Evolutionary conservation across 495 filamentous ascomycete genomes (phyloP), one percentile per base, ranked within the genome.

Genomic region (Letharia columbiana): DNA sequence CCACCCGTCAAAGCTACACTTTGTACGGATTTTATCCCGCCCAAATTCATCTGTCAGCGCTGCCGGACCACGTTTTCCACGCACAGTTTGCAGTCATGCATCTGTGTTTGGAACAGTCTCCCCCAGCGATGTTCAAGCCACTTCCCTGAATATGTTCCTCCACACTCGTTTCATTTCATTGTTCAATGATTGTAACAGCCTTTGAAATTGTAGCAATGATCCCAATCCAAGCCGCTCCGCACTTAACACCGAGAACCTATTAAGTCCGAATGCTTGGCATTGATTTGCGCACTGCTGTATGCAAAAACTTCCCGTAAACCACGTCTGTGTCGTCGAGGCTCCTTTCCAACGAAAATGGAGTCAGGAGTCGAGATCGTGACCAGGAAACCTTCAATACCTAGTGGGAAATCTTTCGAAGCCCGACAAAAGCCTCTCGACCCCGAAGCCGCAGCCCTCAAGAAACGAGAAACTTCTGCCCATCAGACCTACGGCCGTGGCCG

Each of bases 401-500:
- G 20, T 13, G 44, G 0, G 40, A 45, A 45, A 2, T 3, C 60
- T 2, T 28, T 37, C 44, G 31, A 7, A 1, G 15, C 62, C 13
- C 35, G 31, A 10, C 42, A 40, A 65, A 61, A 9, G 6, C 57
- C 31, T 23, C 20, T 31, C 7, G 64, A 69, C 37, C 64, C 61
- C 0, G 68, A 69, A 52, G 52, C 17, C 39, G 61, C 50, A 45
- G 64, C 61, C 18, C 50, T 62, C 15, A 62, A 62, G 50, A 56
- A 57, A 52, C 60, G 68, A 42, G 33, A 39, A 20, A 42, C 20
- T 4, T 84, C 91, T 74, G 93, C 92, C 42, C 82, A 89, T 67
- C 81, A 84, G 69, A 83, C 77, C 37, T 98, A 98, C 78, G 94
- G 94, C 42, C 87, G 94, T 72, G 94, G 94, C 44, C 81, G 83